Conservation (phyloP, 2,329 filamentous ascomycete genomes). For the Cylindrodendrum hubeiense region DNA sequence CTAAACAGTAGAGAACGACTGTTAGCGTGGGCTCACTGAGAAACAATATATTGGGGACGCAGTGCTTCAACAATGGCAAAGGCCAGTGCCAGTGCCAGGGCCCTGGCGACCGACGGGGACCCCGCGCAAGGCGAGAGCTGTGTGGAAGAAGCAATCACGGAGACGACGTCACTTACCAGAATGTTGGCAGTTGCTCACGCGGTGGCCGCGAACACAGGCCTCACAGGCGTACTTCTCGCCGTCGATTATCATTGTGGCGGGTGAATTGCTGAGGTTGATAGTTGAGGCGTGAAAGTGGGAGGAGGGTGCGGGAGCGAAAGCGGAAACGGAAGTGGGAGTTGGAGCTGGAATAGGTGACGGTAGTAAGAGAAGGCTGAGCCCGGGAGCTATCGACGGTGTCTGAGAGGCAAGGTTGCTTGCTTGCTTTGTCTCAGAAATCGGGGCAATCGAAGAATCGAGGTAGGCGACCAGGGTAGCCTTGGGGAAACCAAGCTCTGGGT, state of each 20-base stretch:
- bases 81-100: not conserved
- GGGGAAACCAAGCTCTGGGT: slow-evolving; percentile 24
- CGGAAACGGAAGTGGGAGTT: not conserved
- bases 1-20: slow-evolving; percentile 58
- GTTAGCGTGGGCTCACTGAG: slow-evolving; percentile 39
- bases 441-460: slow-evolving; percentile 30
- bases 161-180: slow-evolving; percentile 74
- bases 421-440: slow-evolving; percentile 25
- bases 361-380: slow-evolving; percentile 4
- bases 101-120: not conserved
- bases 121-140: not conserved
- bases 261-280: slow-evolving; percentile 23
- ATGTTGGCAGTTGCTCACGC: slow-evolving; percentile 98
- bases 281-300: slow-evolving; percentile 20
- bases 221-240: slow-evolving; percentile 99
- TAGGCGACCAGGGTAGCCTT: slow-evolving; percentile 29
- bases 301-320: slow-evolving; percentile 2
- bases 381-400: slow-evolving; percentile 14
- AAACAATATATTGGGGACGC: not conserved
- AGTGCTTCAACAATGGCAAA: not conserved
- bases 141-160: slow-evolving; percentile 17
- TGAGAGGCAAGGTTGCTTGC: slow-evolving; percentile 26
- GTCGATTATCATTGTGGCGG: slow-evolving; percentile 80
- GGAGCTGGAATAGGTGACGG: slow-evolving; percentile 5
- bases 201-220: slow-evolving; percentile 97